Evolutionary conservation across 2,329 filamentous ascomycete genomes (phyloP).

Genomic region (Cladophialophora yegresii): DNA sequence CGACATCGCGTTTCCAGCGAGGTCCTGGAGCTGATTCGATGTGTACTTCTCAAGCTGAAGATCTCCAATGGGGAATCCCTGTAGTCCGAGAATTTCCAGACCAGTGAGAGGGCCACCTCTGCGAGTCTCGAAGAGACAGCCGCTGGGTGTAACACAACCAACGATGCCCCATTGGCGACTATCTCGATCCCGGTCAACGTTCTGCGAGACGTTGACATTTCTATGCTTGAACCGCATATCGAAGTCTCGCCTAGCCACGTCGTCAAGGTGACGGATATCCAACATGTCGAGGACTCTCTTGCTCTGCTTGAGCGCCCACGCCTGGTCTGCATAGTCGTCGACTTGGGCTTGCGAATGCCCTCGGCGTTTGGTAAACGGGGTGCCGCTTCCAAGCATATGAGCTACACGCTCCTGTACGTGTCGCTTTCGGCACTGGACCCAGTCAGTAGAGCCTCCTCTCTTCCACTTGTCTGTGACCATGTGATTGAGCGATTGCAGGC

Average conservation of each 20-base stretch:
- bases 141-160: conserved; percentile 68
- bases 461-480: conserved; percentile 44
- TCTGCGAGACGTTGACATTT: conserved; percentile 68
- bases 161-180: conserved; percentile 57
- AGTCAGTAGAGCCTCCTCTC: conserved; percentile 47
- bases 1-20: conserved; percentile 80
- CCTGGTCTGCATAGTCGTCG: conserved; percentile 58
- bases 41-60: conserved; percentile 66
- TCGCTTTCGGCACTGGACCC: conserved; percentile 60
- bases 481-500: conserved; percentile 42
- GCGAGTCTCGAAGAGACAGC: conserved; percentile 62
- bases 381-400: conserved; percentile 54
- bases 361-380: conserved; percentile 63
- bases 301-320: conserved; percentile 55
- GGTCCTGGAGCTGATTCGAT: conserved; percentile 63
- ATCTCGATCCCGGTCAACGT: conserved; percentile 63
- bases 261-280: conserved; percentile 62
- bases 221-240: conserved; percentile 61
- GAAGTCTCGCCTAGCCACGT: conserved; percentile 48
- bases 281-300: conserved; percentile 66
- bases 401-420: conserved; percentile 59
- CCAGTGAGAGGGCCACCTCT: conserved; percentile 63
- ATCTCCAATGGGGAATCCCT: conserved; percentile 66
- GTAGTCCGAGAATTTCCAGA: conserved; percentile 63
- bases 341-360: conserved; percentile 56